A percentile compares a stretch with the other conserved stretches of the same genome.
Conservation (phyloP, 2,329 filamentous ascomycete genomes). For the Thelonectria blattea region DNA sequence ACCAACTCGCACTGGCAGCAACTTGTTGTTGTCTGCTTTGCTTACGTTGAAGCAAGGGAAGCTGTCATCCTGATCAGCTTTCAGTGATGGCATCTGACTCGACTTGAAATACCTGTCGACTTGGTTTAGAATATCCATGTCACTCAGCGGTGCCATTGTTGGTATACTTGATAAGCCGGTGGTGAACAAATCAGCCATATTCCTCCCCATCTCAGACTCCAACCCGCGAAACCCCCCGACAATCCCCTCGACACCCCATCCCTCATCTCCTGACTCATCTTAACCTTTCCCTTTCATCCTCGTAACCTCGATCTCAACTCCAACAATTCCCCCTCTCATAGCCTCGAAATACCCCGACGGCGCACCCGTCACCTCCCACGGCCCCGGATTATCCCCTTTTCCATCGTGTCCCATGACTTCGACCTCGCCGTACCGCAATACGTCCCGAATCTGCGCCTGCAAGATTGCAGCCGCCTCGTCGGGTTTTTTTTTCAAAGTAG, state of each 20-base stretch:
- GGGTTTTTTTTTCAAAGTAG: conserved; percentile 57
- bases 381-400: conserved; percentile 38
- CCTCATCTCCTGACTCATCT: conserved; percentile 68
- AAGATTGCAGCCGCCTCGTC: conserved; percentile 54
- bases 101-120: too few species aligned
- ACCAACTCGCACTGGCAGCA: too few species aligned
- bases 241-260: conserved; percentile 62
- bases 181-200: conserved; percentile 40
- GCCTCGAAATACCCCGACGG: conserved; percentile 61
- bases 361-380: conserved; percentile 65
- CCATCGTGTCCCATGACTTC: conserved; percentile 62
- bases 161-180: too few species aligned
- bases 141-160: too few species aligned
- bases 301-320: conserved; percentile 63
- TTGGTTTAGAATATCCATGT: too few species aligned
- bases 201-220: conserved; percentile 38
- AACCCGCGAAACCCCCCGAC: conserved; percentile 58
- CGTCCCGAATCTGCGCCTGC: conserved; percentile 55
- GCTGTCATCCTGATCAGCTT: too few species aligned
- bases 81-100: too few species aligned
- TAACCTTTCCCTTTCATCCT: conserved; percentile 66
- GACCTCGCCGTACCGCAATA: conserved; percentile 58
- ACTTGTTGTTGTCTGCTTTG: too few species aligned
- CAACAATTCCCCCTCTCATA: conserved; percentile 64
- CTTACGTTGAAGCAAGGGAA: too few species aligned